A percentile compares a stretch with the other conserved stretches of the same genome.
Evolutionary conservation across 2,329 filamentous ascomycete species (phyloP).

Genomic region (Diaporthe vexans): DNA sequence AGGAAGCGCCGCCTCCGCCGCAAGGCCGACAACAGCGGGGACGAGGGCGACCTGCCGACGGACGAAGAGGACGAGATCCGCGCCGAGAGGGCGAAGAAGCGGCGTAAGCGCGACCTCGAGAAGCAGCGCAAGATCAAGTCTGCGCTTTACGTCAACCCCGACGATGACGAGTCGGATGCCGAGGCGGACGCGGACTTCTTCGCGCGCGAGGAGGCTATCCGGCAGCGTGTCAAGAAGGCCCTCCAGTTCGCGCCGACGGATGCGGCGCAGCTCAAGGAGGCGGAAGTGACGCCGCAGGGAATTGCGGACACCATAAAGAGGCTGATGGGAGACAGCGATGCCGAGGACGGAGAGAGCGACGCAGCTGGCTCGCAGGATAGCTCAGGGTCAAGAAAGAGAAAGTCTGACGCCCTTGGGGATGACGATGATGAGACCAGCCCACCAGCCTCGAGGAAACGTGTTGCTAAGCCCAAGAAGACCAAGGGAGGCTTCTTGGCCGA

Average conservation of each 20-base stretch:
- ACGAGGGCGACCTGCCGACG: conserved; percentile 59
- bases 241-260: conserved; percentile 45
- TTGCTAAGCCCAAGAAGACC: conserved; percentile 41
- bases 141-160: conserved; percentile 82
- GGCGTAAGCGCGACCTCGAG: conserved; percentile 79
- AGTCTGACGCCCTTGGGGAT: conserved; percentile 46
- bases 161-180: conserved; percentile 92
- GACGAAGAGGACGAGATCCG: conserved; percentile 67
- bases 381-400: conserved; percentile 49
- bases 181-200: conserved; percentile 81
- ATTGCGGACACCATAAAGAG: conserved; percentile 44
- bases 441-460: conserved; percentile 40
- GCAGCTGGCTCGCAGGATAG: conserved; percentile 10
- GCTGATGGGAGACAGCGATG: conserved; percentile 42
- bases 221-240: conserved; percentile 64
- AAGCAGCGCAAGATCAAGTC: conserved; percentile 87
- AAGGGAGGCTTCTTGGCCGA: conserved; percentile 40
- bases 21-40: conserved; percentile 56
- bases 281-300: conserved; percentile 37
- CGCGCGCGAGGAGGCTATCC: conserved; percentile 76
- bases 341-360: conserved; percentile 39
- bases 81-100: conserved; percentile 48
- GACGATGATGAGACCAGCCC: conserved; percentile 45
- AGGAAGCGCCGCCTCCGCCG: conserved; percentile 71
- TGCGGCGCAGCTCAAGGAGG: conserved; percentile 38